Base-by-base conservation (phyloP, 441 rosid genomes). In the Populus trichocarpa region DNA sequence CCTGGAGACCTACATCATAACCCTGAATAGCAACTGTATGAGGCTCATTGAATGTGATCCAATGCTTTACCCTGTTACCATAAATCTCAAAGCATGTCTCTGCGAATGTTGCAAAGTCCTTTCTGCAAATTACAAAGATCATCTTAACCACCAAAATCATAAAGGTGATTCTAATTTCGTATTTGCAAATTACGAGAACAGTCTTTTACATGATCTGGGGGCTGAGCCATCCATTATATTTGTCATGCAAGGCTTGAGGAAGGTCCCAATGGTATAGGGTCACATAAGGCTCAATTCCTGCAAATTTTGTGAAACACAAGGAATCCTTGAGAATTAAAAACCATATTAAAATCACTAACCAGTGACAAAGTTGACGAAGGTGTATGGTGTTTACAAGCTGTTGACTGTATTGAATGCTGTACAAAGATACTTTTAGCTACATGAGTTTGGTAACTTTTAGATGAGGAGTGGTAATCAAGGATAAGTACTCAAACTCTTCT, bases 251-350 rank as follows among this genome's bases (percentile, higher is more conserved):
- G 14, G 84, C 79, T 72, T 84, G 87, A 12, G 87, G 88, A 79
- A 87, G 81, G 67, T 87, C 90, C 80, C 83, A 85, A 2, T 89
- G 89, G 76, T 75, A 89, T 1, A 88, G 50, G 25, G 87, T 86
- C 35, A 84, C 86, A 32, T 80, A 87, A 4, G 88, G 89, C 69
- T 75, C 66, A 63, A 84, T 77, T 64, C 87, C 83, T 80, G 72
- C 33, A 26, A 5, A 46, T 50, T 14, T 71, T 16, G 18, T 1
- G 73, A 2, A 25, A 1, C 6, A 30, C 5, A 28, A 18, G 12
- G 0, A 63, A 32, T 73, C 42, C 22, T 3, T 28, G 33, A 12
- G n/a, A 57, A 3, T 12, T 4, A 73, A 16, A 18, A 57, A 11
- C 32, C 28, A 20, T 57, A 57, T 57, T n/a, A n/a, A 61, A 2